Evolutionary conservation across 148 eudicot species (phyloP), one percentile per base, ranked within the genome.

Genomic region (Fallopia convolvulus): DNA sequence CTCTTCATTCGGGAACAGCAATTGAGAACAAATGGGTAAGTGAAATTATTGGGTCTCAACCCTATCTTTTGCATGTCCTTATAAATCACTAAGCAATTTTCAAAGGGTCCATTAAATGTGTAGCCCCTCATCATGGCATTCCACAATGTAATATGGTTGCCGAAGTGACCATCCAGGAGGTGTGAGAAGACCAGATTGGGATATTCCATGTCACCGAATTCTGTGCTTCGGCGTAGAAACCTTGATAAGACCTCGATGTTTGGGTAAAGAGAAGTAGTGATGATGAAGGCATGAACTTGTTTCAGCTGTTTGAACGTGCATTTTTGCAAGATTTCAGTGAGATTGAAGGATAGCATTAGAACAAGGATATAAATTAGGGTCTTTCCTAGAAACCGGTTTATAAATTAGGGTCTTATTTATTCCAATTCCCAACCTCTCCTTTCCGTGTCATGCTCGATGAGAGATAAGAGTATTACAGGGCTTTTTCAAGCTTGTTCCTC

Each of bases 121-220:
- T 76, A 84, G 68, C 87, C 87, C 80, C 87, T 77, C 13, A 84
- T 77, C 87, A 82, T 84, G 9, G 84, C 83, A 70, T 82, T 84
- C 84, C 86, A 84, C 20, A 84, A 74, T 5, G 82, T 79, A 68
- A 77, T 71, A 5, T 84, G 81, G 0, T 65, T 36, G 33, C 9
- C 56, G 23, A 8, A 49, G 4, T 60, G 36, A n/a, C n/a, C n/a
- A n/a, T n/a, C n/a, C n/a, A n/a, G n/a, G n/a, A n/a, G n/a, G n/a
- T n/a, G n/a, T n/a, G n/a, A n/a, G n/a, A n/a, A n/a, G n/a, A n/a
- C n/a, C n/a, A n/a, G n/a, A n/a, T n/a, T n/a, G n/a, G n/a, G n/a
- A n/a, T n/a, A n/a, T n/a, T n/a, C n/a, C n/a, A n/a, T n/a, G n/a
- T n/a, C 73, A 0, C 84, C 82, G 15, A 68, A 82, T 70, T 84